phyloP scores from a whole-genome alignment of 2,329 filamentous ascomycete species.

The Ophiocordyceps camponoti-leonardi region DNA sequence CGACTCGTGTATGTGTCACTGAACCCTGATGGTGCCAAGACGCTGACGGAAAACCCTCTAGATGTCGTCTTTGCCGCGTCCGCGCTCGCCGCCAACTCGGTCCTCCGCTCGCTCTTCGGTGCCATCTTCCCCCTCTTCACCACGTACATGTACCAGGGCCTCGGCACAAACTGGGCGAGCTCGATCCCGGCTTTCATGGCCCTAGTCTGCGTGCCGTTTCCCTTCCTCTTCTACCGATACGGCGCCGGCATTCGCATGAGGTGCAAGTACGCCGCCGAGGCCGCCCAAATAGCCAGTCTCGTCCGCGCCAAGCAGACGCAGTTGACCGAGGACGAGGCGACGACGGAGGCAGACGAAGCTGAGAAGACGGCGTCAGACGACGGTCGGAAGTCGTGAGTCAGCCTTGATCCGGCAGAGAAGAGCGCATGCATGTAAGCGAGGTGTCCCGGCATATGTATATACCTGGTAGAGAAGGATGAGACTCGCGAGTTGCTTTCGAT shows the following conservation, averaged over 20 bases:
- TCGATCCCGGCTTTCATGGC: slow-evolving; percentile 60
- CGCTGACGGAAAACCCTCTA: slow-evolving; percentile 5
- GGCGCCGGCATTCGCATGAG: slow-evolving; percentile 42
- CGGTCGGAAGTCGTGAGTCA: background rate
- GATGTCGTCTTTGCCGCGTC: slow-evolving; percentile 63
- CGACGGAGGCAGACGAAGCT: slow-evolving; percentile 7
- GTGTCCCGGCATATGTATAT: background rate
- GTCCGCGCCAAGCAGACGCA: slow-evolving; percentile 17
- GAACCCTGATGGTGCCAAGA: background rate
- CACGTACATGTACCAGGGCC: slow-evolving; percentile 33
- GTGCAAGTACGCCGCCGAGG: slow-evolving; percentile 54
- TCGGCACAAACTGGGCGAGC: slow-evolving; percentile 62
- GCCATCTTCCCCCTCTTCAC: slow-evolving; percentile 61
- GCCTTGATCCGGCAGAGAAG: no score
- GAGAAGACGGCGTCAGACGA: slow-evolving; percentile 10
- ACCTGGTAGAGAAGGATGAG: background rate
- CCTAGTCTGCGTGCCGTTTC: slow-evolving; percentile 53
- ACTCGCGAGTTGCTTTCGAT: background rate
- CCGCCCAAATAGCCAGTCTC: slow-evolving; percentile 38
- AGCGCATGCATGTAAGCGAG: background rate
- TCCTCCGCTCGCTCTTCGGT: slow-evolving; percentile 56
- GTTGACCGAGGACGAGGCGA: slow-evolving; percentile 12
- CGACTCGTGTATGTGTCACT: slow-evolving; percentile 29
- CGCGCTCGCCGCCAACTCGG: slow-evolving; percentile 53
- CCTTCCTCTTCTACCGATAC: slow-evolving; percentile 62